These are phyloP conservation scores for Kodamaea leandrae DNA, from an alignment of 805 yeast genomes.

Conservation along the genomic window DNA sequence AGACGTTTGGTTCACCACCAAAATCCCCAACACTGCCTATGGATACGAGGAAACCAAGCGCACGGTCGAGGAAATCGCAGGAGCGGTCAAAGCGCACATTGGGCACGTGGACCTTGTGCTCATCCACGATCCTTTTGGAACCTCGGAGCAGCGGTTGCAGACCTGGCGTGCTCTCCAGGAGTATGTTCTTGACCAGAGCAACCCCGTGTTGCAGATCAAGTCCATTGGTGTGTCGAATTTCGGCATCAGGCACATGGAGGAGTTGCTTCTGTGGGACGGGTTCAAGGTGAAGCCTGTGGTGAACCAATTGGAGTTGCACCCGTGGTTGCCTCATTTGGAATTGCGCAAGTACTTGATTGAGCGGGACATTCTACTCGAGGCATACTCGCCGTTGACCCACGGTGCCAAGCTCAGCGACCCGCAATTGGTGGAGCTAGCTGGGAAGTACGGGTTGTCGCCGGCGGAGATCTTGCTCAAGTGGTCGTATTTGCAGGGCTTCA, in stretches of 20 bases:
- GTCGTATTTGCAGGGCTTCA: constrained; percentile 63
- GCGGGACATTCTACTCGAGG: constrained; percentile 61
- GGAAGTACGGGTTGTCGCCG: constrained; percentile 46
- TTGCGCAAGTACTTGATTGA: constrained; percentile 58
- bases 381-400: constrained; percentile 76
- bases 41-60: constrained; percentile 36
- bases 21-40: constrained; percentile 27
- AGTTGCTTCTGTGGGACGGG: constrained; percentile 53
- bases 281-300: constrained; percentile 51
- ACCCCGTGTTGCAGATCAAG: constrained; percentile 45
- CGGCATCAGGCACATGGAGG: constrained; percentile 55
- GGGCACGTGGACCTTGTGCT: constrained; percentile 40
- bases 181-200: constrained; percentile 42
- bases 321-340: constrained; percentile 71
- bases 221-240: constrained; percentile 62
- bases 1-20: constrained; percentile 39
- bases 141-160: constrained; percentile 46
- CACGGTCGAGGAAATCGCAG: constrained; percentile 29
- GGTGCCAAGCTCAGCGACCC: constrained; percentile 59
- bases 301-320: constrained; percentile 81
- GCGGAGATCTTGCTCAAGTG: constrained; percentile 71
- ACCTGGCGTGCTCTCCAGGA: constrained; percentile 77
- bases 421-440: constrained; percentile 47
- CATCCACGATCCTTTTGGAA: constrained; percentile 46
- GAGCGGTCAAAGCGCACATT: constrained; percentile 29